Percentiles rank a stretch among this genome's conserved stretches.
Evolutionary conservation across 176 grass and related monocot species (phyloP).

Genomic region (Aegilops umbellulata): DNA sequence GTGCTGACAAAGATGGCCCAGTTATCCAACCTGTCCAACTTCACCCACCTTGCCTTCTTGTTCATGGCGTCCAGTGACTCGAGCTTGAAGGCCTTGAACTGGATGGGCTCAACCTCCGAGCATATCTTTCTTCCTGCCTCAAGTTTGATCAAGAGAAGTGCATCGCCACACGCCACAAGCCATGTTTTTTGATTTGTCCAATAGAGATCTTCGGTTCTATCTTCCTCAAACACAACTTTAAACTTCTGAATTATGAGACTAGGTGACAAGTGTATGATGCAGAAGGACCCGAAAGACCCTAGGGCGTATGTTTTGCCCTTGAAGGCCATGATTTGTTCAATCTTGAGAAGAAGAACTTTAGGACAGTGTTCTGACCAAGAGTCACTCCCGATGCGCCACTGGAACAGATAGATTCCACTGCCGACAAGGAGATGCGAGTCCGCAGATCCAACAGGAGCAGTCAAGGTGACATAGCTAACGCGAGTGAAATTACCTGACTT

Average conservation of each 20-base stretch:
- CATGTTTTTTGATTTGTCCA: not conserved
- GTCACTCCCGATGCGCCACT: not conserved
- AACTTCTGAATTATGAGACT: not conserved
- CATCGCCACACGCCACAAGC: not conserved
- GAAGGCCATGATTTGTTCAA: not conserved
- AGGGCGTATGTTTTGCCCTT: not conserved
- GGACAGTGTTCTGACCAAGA: not conserved
- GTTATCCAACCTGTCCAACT: not conserved
- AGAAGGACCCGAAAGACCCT: not conserved
- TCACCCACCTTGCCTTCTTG: not conserved
- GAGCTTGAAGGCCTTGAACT: not conserved
- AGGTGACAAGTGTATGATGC: not conserved
- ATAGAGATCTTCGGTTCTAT: not conserved
- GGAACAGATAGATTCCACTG: not conserved
- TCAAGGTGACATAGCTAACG: not conserved
- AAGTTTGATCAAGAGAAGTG: not conserved
- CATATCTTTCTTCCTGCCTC: not conserved
- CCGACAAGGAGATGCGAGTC: not conserved
- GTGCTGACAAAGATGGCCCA: not conserved
- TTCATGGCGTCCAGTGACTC: not conserved
- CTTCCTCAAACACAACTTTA: not conserved
- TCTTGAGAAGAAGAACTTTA: not conserved
- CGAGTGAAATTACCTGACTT: not conserved
- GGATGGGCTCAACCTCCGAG: not conserved
- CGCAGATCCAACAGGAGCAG: not conserved